Percentiles rank a stretch among this genome's conserved stretches.
Evolutionary conservation across 2,329 filamentous ascomycete genomes (phyloP).

Genomic region (Pseudopyricularia javanii): DNA sequence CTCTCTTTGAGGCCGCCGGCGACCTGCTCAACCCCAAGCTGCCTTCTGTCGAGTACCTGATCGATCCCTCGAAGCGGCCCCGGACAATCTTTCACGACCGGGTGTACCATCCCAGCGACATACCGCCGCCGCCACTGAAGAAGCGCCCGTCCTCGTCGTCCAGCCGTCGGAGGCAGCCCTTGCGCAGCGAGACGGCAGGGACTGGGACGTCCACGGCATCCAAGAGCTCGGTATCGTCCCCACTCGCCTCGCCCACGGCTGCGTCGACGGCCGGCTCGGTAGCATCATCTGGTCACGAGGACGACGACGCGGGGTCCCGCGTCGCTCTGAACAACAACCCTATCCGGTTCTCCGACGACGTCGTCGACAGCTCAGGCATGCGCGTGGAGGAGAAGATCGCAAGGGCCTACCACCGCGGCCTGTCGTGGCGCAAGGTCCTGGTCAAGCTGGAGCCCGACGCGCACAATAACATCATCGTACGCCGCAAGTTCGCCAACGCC

Average conservation of each 20-base stretch:
- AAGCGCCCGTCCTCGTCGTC: constrained; percentile 25
- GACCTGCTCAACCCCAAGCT: constrained; percentile 86
- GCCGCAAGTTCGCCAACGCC: constrained; percentile 92
- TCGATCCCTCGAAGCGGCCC: constrained; percentile 69
- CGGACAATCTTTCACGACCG: constrained; percentile 95
- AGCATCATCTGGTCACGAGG: constrained; percentile 29
- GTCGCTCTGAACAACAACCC: constrained; percentile 16
- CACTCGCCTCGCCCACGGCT: constrained; percentile 15
- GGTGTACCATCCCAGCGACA: constrained; percentile 86
- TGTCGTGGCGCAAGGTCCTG: constrained; percentile 94
- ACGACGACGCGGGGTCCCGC: constrained; percentile 40
- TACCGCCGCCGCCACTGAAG: constrained; percentile 66
- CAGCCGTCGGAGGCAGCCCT: constrained; percentile 10
- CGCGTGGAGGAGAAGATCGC: constrained; percentile 97
- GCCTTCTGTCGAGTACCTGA: constrained; percentile 67
- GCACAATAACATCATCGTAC: constrained; percentile 96
- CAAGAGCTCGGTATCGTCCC: constrained; percentile 19
- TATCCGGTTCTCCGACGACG: constrained; percentile 2
- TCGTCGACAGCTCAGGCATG: constrained; percentile 55
- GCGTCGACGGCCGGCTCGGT: constrained; percentile 8
- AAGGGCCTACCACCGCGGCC: constrained; percentile 78
- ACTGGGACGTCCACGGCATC: neutral
- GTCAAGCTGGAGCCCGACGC: constrained; percentile 93
- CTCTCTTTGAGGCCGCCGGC: constrained; percentile 87
- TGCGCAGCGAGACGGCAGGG: constrained; percentile 9